Conservation (phyloP, 2,329 filamentous ascomycete species). For the Trichoderma atroviride region DNA sequence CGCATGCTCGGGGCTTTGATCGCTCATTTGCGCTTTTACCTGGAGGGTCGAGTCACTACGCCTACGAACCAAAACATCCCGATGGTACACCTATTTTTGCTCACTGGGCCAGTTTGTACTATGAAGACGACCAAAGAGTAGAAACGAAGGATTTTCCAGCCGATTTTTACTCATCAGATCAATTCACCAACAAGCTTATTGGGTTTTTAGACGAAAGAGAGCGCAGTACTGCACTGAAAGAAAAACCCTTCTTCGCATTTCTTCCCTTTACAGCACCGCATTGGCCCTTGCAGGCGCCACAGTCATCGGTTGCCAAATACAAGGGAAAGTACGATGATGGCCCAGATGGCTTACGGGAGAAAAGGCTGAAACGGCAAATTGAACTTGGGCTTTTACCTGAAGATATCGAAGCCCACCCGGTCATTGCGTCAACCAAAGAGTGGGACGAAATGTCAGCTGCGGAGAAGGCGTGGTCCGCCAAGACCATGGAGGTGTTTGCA, state of each 20-base stretch:
- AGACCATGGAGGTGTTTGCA: constrained; percentile 64
- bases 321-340: constrained; percentile 63
- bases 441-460: constrained; percentile 52
- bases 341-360: constrained; percentile 56
- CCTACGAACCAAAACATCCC: constrained; percentile 13
- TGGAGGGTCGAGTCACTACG: constrained; percentile 58
- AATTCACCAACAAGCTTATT: neutral
- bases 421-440: constrained; percentile 49
- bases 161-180: constrained; percentile 16
- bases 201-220: constrained; percentile 12
- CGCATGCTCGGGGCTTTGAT: constrained; percentile 60
- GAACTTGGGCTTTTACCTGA: constrained; percentile 57
- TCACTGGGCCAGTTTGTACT: constrained; percentile 20
- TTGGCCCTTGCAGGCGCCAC: constrained; percentile 63
- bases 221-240: constrained; percentile 37
- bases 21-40: constrained; percentile 62
- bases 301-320: constrained; percentile 58
- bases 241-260: constrained; percentile 60
- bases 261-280: constrained; percentile 65
- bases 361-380: constrained; percentile 57
- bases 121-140: constrained; percentile 13
- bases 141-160: constrained; percentile 16
- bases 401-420: constrained; percentile 54
- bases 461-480: constrained; percentile 51
- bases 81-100: constrained; percentile 13